Evolutionary conservation across 2,329 filamentous ascomycete genomes (phyloP), one percentile per base, ranked within the genome.

Genomic region (Elsinoe australis): DNA sequence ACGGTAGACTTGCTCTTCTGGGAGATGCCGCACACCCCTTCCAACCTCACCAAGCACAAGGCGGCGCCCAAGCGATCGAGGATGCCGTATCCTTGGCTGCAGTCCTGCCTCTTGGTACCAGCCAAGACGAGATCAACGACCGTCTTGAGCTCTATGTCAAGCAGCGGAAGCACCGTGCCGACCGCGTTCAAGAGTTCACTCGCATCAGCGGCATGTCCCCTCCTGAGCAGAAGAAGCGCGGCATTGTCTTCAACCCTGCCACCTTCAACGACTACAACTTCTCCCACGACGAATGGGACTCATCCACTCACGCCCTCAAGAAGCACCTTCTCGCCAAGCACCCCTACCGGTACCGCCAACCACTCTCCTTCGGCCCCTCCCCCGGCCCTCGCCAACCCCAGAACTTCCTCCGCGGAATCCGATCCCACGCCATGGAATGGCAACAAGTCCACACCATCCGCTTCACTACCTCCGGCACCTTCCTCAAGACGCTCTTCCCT

Each of bases 21-120:
- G 82, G 82, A 0, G 82, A 85, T 58, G 79, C 82, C 0, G 82
- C 79, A 0, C 82, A 86, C 58, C 80, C 82, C 0, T 83, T 85
- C 56, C 65, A 80, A 0, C 82, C 80, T 10, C 74, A 79, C 52
- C 76, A 79, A 61, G 79, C 73, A 0, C 78, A 82, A 58, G 81
- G 80, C 2, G 81, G 73, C 6, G 79, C 66, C 0, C 68, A 76
- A 49, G 82, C 82, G 0, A 83, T 85, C 34, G 82, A 86, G 58
- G 82, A 86, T 52, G 80, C 74, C 0, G 75, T 74, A 0, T 72
- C 79, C 0, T 58, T 86, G 0, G 72, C 70, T 0, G 72, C 74
- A 1, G 67, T 85, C 5, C 64, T 85, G 0, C 71, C 73, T 0
- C 53, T 55, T 0, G 72, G 71, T 0, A 73, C 73, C 0, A 49